Percentiles rank a stretch among this genome's conserved stretches.
Conservation (phyloP, 768 basidiomycete species). For the Phaeolepiota aurea region DNA sequence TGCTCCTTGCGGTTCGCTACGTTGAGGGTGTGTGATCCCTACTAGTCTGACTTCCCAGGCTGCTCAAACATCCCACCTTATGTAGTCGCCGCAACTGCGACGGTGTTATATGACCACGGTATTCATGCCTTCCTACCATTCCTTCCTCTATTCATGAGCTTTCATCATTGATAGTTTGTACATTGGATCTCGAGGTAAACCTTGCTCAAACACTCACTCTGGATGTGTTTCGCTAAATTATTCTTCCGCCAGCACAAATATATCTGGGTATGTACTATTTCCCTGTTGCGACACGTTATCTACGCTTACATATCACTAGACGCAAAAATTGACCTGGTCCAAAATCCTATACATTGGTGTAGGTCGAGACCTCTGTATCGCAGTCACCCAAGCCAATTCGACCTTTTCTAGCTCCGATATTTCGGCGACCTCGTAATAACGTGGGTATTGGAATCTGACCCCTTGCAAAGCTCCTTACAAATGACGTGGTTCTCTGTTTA, state of each 20-base stretch:
- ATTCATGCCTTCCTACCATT: background rate
- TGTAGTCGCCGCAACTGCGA: slow-evolving; percentile 12
- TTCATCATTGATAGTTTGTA: slow-evolving; percentile 8
- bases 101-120: slow-evolving; percentile 16
- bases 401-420: background rate
- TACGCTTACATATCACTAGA: background rate
- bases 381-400: background rate
- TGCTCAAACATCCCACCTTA: background rate
- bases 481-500: background rate
- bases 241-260: background rate
- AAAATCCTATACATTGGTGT: background rate
- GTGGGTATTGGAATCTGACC: background rate
- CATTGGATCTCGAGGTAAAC: slow-evolving; percentile 14
- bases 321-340: background rate
- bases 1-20: background rate
- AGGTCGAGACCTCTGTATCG: background rate
- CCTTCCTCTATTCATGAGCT: background rate
- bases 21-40: background rate
- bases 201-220: background rate
- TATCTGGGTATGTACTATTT: background rate
- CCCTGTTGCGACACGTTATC: background rate
- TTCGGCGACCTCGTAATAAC: background rate
- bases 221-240: background rate
- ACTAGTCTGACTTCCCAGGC: background rate
- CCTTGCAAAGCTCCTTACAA: background rate